phyloP scores from a whole-genome alignment of 208 protist species.

The Histomonas meleagridis region DNA sequence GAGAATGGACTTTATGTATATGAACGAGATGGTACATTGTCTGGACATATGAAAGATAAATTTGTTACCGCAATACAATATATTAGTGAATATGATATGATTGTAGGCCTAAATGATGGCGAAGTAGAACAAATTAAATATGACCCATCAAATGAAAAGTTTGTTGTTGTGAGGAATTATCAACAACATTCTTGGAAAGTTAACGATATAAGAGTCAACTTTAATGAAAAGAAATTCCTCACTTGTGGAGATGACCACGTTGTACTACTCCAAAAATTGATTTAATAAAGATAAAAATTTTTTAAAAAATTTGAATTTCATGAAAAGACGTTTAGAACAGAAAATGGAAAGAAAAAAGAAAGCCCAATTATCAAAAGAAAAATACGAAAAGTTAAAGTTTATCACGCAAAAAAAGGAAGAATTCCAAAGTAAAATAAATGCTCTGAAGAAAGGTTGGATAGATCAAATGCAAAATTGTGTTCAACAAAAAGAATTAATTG shows the following conservation, averaged over 20 bases:
- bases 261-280: not conserved
- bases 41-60: not conserved
- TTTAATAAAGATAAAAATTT: too few species aligned
- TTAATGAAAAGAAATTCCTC: not conserved
- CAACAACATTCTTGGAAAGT: not conserved
- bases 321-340: too few species aligned
- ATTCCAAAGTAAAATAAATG: too few species aligned
- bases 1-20: not conserved
- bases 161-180: not conserved
- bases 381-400: too few species aligned
- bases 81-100: not conserved
- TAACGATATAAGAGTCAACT: not conserved
- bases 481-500: too few species aligned
- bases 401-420: too few species aligned
- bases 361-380: too few species aligned
- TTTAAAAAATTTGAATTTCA: too few species aligned
- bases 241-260: not conserved
- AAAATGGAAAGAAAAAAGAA: too few species aligned
- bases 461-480: too few species aligned
- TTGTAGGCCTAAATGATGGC: not conserved
- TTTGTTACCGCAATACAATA: not conserved
- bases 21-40: not conserved
- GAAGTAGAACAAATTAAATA: not conserved
- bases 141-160: not conserved
- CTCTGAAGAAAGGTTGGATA: too few species aligned